Conservation (phyloP, 1,284 basidiomycete species). For the Cryptococcus sp. region DNA sequence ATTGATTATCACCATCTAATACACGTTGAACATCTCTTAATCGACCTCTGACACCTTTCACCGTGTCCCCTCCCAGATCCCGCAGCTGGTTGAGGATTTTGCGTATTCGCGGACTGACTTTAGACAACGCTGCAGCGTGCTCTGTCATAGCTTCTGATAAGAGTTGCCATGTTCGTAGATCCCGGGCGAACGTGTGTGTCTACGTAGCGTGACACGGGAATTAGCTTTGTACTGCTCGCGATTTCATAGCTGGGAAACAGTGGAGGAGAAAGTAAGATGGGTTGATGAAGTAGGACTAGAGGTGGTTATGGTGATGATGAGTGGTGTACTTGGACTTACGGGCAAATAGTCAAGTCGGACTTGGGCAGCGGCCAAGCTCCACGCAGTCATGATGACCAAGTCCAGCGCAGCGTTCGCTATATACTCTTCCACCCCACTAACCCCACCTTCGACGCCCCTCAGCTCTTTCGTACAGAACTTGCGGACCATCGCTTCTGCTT, state of each 20-base stretch:
- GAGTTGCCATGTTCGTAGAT: slow-evolving; percentile 44
- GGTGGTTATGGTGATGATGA: no score
- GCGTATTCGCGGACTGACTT: slow-evolving; percentile 30
- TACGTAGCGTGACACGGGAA: slow-evolving; percentile 16
- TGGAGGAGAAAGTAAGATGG: no score
- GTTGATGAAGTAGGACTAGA: no score
- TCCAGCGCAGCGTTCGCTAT: slow-evolving; percentile 52
- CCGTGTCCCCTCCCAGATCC: slow-evolving; percentile 42
- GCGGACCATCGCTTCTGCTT: slow-evolving; percentile 45
- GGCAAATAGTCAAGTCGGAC: slow-evolving; percentile 42
- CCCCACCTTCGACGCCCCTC: slow-evolving; percentile 40
- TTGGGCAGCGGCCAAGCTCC: slow-evolving; percentile 43
- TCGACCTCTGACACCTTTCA: slow-evolving; percentile 41
- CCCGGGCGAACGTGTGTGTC: slow-evolving; percentile 53
- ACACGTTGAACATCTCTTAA: slow-evolving; percentile 31
- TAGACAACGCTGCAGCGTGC: slow-evolving; percentile 25
- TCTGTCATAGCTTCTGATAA: slow-evolving; percentile 38
- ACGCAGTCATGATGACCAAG: slow-evolving; percentile 48
- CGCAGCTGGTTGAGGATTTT: slow-evolving; percentile 28
- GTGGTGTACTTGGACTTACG: slow-evolving; percentile 35
- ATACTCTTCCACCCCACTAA: slow-evolving; percentile 48
- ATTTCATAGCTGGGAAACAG: no score
- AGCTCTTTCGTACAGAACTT: slow-evolving; percentile 51
- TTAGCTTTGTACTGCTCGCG: no score
- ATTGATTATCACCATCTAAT: slow-evolving; percentile 21